Percentiles rank a stretch among this genome's conserved stretches.
These are phyloP conservation scores for Daedaleopsis nitida DNA, from an alignment of 768 basidiomycete genomes.

Conservation along the genomic window DNA sequence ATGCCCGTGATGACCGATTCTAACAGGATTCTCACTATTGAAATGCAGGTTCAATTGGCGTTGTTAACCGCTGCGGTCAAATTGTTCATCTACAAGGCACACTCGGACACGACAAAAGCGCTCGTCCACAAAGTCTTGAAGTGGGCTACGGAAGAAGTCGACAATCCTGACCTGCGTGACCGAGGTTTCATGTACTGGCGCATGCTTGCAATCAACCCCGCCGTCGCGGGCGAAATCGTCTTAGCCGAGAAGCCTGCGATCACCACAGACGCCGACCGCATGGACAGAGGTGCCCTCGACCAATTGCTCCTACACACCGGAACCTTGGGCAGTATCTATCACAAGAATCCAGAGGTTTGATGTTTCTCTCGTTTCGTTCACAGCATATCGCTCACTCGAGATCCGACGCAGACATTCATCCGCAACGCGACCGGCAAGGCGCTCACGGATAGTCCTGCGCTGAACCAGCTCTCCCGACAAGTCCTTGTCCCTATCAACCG, in stretches of 20 bases:
- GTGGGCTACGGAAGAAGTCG: slow-evolving; percentile 96
- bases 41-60: slow-evolving; percentile 85
- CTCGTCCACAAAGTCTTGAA: slow-evolving; percentile 95
- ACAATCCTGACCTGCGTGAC: slow-evolving; percentile 97
- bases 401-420: slow-evolving; percentile 76
- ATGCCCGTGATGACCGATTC: background rate
- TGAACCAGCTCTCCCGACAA: slow-evolving; percentile 79
- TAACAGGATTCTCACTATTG: background rate
- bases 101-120: slow-evolving; percentile 81
- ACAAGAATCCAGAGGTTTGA: slow-evolving; percentile 90
- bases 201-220: slow-evolving; percentile 89
- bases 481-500: slow-evolving; percentile 66
- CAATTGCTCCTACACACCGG: slow-evolving; percentile 93
- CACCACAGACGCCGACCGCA: slow-evolving; percentile 96
- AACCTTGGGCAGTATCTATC: slow-evolving; percentile 93
- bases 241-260: slow-evolving; percentile 93
- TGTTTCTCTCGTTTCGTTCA: background rate
- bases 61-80: slow-evolving; percentile 94
- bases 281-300: slow-evolving; percentile 96
- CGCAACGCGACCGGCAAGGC: slow-evolving; percentile 84
- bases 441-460: slow-evolving; percentile 83
- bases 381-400: background rate
- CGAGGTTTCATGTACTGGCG: slow-evolving; percentile 99
- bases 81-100: slow-evolving; percentile 88
- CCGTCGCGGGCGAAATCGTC: slow-evolving; percentile 87